Percentiles rank a stretch among this genome's conserved stretches.
These are phyloP conservation scores for Neospora caninum DNA, from an alignment of 169 alveolate genomes.

Conservation along the genomic window DNA sequence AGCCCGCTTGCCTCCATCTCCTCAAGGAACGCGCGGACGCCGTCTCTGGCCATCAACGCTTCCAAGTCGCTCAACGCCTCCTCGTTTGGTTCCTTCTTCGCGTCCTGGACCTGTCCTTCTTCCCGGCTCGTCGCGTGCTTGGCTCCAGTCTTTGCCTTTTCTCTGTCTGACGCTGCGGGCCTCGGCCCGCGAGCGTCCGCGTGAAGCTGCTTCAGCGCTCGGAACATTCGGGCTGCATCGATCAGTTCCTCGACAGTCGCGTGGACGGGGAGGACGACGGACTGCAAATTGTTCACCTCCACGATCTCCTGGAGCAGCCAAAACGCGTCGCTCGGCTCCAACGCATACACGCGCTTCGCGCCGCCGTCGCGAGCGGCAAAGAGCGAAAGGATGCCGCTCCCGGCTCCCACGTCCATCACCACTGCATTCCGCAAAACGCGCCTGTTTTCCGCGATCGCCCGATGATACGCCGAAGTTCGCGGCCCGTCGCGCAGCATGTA, in stretches of 20 bases:
- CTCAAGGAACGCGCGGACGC: neutral
- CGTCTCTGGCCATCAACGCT: neutral
- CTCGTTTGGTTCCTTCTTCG: neutral
- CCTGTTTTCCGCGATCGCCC: slow-evolving; percentile 24
- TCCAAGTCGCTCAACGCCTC: neutral
- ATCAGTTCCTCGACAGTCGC: slow-evolving; percentile 82
- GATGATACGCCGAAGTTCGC: slow-evolving; percentile 65
- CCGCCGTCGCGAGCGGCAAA: slow-evolving; percentile 87
- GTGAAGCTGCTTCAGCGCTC: neutral
- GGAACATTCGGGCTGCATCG: slow-evolving; percentile 40
- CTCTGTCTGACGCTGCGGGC: neutral
- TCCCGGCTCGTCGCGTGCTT: neutral
- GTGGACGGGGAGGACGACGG: slow-evolving; percentile 77
- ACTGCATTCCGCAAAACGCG: neutral
- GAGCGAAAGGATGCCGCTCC: slow-evolving; percentile 85
- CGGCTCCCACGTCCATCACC: slow-evolving; percentile 90
- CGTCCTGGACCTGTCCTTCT: neutral
- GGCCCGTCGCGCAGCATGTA: slow-evolving; percentile 75
- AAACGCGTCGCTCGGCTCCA: slow-evolving; percentile 82
- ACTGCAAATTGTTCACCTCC: slow-evolving; percentile 77
- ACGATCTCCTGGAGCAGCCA: slow-evolving; percentile 76
- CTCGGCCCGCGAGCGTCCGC: no score
- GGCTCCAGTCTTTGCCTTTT: neutral
- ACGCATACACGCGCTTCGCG: slow-evolving; percentile 86
- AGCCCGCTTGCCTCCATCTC: neutral